Evolutionary conservation across 805 yeast genomes (phyloP).

Genomic region (Candida tibetensis): DNA sequence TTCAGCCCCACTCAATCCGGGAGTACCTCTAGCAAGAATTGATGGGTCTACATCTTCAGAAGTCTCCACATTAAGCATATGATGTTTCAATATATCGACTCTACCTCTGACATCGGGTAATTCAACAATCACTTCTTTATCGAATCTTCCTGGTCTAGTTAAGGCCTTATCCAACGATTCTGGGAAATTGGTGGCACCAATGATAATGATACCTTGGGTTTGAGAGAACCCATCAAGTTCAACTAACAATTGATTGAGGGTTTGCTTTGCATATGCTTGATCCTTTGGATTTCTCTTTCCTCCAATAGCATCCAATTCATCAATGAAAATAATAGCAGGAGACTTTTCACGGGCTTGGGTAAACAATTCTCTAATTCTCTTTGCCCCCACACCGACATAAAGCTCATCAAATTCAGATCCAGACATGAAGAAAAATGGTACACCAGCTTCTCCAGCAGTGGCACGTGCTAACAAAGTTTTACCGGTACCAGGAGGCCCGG

Average conservation of each 20-base stretch:
- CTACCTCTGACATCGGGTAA: conserved; percentile 98
- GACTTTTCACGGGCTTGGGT: conserved; percentile 91
- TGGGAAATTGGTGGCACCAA: conserved; percentile 98
- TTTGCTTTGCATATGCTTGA: conserved; percentile 97
- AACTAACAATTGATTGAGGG: conserved; percentile 90
- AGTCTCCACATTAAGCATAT: conserved; percentile 85
- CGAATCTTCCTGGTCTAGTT: conserved; percentile 98
- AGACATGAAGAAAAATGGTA: conserved; percentile 96
- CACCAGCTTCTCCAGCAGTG: conserved; percentile 99
- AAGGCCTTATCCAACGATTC: conserved; percentile 95
- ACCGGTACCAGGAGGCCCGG: conserved; percentile 99
- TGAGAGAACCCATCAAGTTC: conserved; percentile 96
- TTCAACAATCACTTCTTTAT: conserved; percentile 91
- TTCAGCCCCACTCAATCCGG: conserved; percentile 98
- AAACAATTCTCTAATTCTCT: conserved; percentile 91
- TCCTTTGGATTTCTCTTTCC: conserved; percentile 96
- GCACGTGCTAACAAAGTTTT: conserved; percentile 95
- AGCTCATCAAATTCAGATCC: conserved; percentile 98
- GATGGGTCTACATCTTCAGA: conserved; percentile 84
- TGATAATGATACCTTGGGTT: conserved; percentile 87
- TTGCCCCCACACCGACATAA: conserved; percentile 99
- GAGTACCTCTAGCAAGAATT: conserved; percentile 93
- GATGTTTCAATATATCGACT: conserved; percentile 85
- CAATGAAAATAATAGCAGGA: conserved; percentile 96
- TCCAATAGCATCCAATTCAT: conserved; percentile 98